Base-by-base conservation (phyloP, 2,329 filamentous ascomycete genomes). In the Emericellopsis atlantica region DNA sequence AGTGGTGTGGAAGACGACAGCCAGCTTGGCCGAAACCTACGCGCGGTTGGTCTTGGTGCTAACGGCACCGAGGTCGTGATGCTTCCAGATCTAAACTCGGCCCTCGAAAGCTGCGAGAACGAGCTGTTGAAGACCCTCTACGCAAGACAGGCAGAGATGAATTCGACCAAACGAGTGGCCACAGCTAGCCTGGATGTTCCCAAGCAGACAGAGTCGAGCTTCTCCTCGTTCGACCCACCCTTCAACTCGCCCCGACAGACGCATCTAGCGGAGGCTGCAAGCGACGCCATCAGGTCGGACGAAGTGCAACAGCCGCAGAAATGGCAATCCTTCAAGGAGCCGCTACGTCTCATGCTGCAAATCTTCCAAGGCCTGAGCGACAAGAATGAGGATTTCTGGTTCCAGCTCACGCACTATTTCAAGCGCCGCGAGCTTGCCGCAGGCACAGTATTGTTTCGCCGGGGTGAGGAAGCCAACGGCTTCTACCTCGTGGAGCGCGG, bases 311-410 rank as follows among this genome's bases (percentile, higher is more conserved):
- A 72, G 5, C 66, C 74, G 16, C 70, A 74, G 2, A 83, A 79
- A 53, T 96, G 89, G 84, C 79, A 83, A 52, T 78, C 79, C 49
- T 93, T 95, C 58, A 85, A 84, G 48, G 88, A 95, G 55, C 92
- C 92, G 0, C 74, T 96, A 7, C 84, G 86, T 2, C 76, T 98
- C 37, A 86, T 98, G 59, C 72, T 98, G 21, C 90, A 95, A 57
- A 86, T 92, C n/a, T 96, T 98, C 64, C 83, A 92, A 54, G 84
- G 87, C 36, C 67, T 95, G 11, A 93, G 85, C 40, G 69, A 78
- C 40, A 79, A 84, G 58, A 92, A 90, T 54, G 88, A 95, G 58
- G 89, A 95, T 59, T 96, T 96, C 57, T 98, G 92, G 92, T 90
- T 89, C 60, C 77, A 77, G 2, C 81, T 80, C 0, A 76, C 77